Percentiles rank a stretch among this genome's conserved stretches.
phyloP scores from a whole-genome alignment of 495 filamentous ascomycete species.

The Astrocystis sublimbata region DNA sequence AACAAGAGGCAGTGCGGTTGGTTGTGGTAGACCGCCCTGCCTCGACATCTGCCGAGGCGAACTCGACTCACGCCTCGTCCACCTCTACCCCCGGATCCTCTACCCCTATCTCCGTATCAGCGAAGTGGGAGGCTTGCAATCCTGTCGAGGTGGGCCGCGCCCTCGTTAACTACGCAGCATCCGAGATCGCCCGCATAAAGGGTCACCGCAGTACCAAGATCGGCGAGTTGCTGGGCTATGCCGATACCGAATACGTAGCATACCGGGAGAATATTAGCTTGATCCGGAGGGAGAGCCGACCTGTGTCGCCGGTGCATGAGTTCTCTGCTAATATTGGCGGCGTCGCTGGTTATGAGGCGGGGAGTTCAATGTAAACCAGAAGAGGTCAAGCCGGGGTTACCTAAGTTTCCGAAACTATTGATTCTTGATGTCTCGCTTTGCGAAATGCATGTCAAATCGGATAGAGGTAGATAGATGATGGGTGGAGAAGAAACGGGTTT shows the following conservation, averaged over 20 bases:
- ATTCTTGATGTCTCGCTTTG: neutral
- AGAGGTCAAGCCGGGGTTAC: too few relatives aligned
- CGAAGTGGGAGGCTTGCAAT: conserved; percentile 49
- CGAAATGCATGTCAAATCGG: neutral
- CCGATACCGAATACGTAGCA: conserved; percentile 93
- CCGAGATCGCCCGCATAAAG: conserved; percentile 80
- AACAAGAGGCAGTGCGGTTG: conserved; percentile 87
- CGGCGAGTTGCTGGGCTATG: conserved; percentile 75
- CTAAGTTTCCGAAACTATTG: neutral
- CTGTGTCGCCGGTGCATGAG: conserved; percentile 42
- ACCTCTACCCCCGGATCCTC: conserved; percentile 3
- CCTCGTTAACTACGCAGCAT: conserved; percentile 88
- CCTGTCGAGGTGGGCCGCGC: conserved; percentile 84
- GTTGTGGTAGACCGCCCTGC: conserved; percentile 59
- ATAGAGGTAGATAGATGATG: neutral
- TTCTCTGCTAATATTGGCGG: conserved; percentile 28
- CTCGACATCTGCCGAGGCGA: neutral
- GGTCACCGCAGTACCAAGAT: conserved; percentile 83
- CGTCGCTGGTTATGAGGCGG: conserved; percentile 31
- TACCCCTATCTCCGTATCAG: conserved; percentile 17
- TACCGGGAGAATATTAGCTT: conserved; percentile 85
- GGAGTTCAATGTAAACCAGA: conserved; percentile 18
- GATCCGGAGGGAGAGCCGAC: conserved; percentile 49
- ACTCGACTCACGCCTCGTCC: neutral
- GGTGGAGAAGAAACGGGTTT: neutral